phyloP scores from a whole-genome alignment of 202 grass and related monocot genomes.

The Setaria italica region DNA sequence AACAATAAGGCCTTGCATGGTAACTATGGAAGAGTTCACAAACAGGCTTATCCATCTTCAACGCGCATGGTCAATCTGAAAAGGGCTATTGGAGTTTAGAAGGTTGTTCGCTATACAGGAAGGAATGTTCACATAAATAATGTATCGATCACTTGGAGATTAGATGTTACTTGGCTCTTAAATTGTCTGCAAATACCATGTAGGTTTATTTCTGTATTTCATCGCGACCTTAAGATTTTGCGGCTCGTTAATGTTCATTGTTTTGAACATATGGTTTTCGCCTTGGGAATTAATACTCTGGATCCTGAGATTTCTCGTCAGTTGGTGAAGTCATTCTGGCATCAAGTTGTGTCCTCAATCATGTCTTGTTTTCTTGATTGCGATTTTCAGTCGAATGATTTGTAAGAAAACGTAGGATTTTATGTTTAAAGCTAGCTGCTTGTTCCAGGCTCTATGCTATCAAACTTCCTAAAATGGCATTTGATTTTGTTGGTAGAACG shows the following conservation, averaged over 20 bases:
- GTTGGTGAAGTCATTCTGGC: neutral
- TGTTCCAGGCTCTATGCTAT: neutral
- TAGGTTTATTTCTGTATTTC: neutral
- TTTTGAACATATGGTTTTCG: neutral
- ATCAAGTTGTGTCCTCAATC: neutral
- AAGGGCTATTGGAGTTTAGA: conserved; percentile 39
- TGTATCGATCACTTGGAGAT: neutral
- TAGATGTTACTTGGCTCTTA: neutral
- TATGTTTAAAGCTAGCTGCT: neutral
- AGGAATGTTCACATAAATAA: neutral
- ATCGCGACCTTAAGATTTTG: neutral
- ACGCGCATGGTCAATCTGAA: conserved; percentile 70
- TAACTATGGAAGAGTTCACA: conserved; percentile 40
- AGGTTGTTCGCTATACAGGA: neutral
- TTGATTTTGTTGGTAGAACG: neutral
- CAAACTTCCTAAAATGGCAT: neutral
- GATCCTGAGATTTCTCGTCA: neutral
- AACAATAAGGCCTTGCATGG: conserved; percentile 28
- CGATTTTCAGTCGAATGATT: neutral
- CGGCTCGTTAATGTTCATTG: neutral
- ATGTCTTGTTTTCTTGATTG: neutral
- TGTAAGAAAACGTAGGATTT: too few relatives aligned
- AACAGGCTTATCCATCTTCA: neutral
- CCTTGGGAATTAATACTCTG: neutral
- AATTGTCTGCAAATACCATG: neutral